Conservation (phyloP, 2,329 filamentous ascomycete genomes). For the Hirsutella thompsonii region DNA sequence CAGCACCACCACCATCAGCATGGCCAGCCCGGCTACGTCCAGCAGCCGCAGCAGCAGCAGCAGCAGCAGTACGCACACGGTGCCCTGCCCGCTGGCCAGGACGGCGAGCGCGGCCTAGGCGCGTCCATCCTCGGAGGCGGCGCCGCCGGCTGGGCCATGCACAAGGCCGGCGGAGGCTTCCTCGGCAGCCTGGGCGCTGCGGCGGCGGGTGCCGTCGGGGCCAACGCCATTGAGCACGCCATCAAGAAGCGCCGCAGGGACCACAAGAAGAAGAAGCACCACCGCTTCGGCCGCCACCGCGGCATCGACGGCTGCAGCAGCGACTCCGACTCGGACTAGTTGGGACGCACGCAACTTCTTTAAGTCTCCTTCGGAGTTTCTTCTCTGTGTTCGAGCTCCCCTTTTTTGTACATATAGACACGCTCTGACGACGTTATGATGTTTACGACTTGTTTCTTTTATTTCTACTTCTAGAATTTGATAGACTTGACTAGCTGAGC, state of each 20-base stretch:
- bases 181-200: constrained; percentile 37
- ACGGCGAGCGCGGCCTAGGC: constrained; percentile 41
- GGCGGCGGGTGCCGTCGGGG: constrained; percentile 40
- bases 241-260: constrained; percentile 20
- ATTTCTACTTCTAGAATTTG: too few relatives aligned
- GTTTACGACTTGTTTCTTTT: too few relatives aligned
- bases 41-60: constrained; percentile 8
- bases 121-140: constrained; percentile 39
- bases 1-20: constrained; percentile 14
- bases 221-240: constrained; percentile 35
- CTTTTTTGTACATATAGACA: too few relatives aligned
- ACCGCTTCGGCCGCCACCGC: too few relatives aligned
- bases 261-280: constrained; percentile 10
- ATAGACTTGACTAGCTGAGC: too few relatives aligned
- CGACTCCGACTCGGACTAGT: too few relatives aligned
- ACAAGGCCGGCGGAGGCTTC: constrained; percentile 38
- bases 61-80: constrained; percentile 11
- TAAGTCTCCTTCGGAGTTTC: too few relatives aligned
- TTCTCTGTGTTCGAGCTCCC: too few relatives aligned
- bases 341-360: too few relatives aligned
- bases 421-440: too few relatives aligned
- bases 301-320: too few relatives aligned
- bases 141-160: constrained; percentile 39
- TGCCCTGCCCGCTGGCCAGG: constrained; percentile 15
- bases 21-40: constrained; percentile 7